These are phyloP conservation scores for Hymenoscyphus scutula DNA, from an alignment of 2,329 filamentous ascomycete species.

Conservation along the genomic window DNA sequence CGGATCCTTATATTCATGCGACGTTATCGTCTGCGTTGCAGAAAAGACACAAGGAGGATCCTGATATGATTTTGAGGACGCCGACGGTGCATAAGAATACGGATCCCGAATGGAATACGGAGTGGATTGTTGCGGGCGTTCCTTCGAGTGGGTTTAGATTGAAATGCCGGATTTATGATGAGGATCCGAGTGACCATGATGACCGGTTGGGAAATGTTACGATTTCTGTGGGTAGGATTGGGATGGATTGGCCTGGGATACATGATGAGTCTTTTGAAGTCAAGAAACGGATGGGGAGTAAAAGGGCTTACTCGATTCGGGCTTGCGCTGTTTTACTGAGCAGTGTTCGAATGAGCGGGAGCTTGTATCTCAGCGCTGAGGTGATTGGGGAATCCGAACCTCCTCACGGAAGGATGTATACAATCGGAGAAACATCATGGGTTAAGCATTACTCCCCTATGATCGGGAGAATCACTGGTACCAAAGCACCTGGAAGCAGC, in stretches of 20 bases:
- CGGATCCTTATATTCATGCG: constrained; percentile 79
- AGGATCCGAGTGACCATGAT: constrained; percentile 82
- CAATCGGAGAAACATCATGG: constrained; percentile 71
- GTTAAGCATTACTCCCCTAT: constrained; percentile 85
- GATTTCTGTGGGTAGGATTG: constrained; percentile 58
- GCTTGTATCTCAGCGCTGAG: constrained; percentile 70
- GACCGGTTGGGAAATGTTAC: constrained; percentile 87
- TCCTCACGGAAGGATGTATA: constrained; percentile 71
- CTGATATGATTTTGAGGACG: constrained; percentile 70
- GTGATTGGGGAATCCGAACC: constrained; percentile 73
- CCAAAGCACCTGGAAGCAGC: constrained; percentile 58
- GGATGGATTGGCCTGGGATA: constrained; percentile 67
- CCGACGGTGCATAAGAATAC: constrained; percentile 69
- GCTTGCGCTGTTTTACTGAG: constrained; percentile 63
- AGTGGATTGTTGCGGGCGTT: constrained; percentile 87
- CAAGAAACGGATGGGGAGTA: constrained; percentile 83
- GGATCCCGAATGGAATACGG: constrained; percentile 76
- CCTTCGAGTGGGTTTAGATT: constrained; percentile 77
- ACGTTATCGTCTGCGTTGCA: constrained; percentile 68
- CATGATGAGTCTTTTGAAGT: constrained; percentile 63
- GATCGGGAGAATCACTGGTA: constrained; percentile 77
- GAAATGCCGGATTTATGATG: constrained; percentile 85
- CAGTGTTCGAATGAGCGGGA: constrained; percentile 65
- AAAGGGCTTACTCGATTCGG: constrained; percentile 77
- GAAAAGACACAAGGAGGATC: constrained; percentile 82